phyloP scores from a whole-genome alignment of 2,329 filamentous ascomycete genomes.

The Colletotrichum sp. region DNA sequence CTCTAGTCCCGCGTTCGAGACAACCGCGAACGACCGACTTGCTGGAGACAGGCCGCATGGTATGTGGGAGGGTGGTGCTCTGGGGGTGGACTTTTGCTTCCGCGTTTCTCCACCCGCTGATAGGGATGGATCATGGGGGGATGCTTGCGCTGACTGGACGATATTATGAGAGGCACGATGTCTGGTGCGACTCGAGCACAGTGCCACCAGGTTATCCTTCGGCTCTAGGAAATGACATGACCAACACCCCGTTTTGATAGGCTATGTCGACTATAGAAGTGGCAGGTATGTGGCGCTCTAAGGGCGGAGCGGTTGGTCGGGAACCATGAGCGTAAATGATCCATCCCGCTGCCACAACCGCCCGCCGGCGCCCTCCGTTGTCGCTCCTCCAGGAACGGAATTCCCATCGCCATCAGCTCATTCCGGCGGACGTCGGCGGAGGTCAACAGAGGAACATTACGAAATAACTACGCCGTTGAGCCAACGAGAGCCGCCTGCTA shows the following conservation, averaged over 20 bases:
- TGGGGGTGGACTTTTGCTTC: neutral
- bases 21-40: neutral
- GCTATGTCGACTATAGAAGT: neutral
- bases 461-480: neutral
- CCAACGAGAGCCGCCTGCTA: neutral
- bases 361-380: neutral
- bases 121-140: neutral
- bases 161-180: neutral
- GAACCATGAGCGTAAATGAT: neutral
- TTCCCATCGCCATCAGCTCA: neutral
- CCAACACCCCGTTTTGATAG: neutral
- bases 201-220: neutral
- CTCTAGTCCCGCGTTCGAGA: neutral
- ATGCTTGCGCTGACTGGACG: neutral
- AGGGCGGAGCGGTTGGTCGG: neutral
- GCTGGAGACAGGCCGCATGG: neutral
- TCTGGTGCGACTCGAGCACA: neutral
- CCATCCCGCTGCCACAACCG: neutral
- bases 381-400: neutral
- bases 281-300: neutral
- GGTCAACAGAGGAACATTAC: neutral
- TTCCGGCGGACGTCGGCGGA: neutral
- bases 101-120: slow-evolving; percentile 6
- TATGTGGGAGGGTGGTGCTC: neutral
- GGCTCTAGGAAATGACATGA: neutral